Conservation (phyloP, 352 stramenopile species). For the Thraustochytrium sp. region DNA sequence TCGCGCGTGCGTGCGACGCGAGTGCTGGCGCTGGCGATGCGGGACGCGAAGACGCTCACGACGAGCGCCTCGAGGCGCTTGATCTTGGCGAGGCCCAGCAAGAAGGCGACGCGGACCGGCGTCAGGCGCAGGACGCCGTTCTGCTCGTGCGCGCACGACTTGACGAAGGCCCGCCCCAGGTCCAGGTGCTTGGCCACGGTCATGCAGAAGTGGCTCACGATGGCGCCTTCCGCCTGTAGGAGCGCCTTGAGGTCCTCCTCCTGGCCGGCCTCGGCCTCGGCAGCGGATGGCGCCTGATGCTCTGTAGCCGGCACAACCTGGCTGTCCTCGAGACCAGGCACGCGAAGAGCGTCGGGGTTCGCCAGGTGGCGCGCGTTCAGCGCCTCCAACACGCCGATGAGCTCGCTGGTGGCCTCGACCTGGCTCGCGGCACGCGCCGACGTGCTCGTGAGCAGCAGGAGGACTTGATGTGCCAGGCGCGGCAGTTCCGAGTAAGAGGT, state of each 20-base stretch:
- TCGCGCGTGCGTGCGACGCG: not conserved
- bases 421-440: not conserved
- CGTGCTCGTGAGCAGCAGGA: not conserved
- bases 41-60: not conserved
- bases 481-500: not conserved
- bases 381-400: not conserved
- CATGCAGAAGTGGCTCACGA: constrained; percentile 36
- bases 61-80: constrained; percentile 4
- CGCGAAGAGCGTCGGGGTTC: not conserved
- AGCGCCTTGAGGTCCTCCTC: not conserved
- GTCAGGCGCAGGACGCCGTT: not conserved
- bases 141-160: not conserved
- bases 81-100: not conserved
- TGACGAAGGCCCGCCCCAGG: constrained; percentile 11
- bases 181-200: not conserved
- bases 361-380: not conserved
- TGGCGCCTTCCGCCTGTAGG: not conserved
- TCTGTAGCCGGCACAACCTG: not conserved
- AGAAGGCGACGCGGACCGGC: not conserved
- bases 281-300: not conserved
- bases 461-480: not conserved
- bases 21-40: not conserved
- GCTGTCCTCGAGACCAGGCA: not conserved
- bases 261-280: not conserved
- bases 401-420: not conserved